These are phyloP conservation scores for Crithidia expoeki DNA, from an alignment of 208 protist species.

Conservation along the genomic window DNA sequence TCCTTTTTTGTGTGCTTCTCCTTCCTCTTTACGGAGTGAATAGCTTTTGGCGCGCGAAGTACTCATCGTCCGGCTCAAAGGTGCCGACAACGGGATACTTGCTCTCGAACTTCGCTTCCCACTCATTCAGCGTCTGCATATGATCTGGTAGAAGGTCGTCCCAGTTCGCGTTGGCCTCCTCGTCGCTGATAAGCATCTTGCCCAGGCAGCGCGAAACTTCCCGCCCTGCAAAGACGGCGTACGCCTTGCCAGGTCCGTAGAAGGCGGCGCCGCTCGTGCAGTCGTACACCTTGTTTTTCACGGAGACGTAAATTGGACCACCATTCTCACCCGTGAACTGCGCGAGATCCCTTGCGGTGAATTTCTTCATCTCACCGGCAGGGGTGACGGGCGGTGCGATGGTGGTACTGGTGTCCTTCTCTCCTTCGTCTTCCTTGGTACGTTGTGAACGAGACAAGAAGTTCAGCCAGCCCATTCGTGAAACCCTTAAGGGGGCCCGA, in stretches of 20 bases:
- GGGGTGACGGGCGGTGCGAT: neutral
- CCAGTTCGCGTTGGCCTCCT: slow-evolving; percentile 82
- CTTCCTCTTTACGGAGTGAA: slow-evolving; percentile 31
- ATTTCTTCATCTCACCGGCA: slow-evolving; percentile 25
- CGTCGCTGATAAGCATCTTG: slow-evolving; percentile 83
- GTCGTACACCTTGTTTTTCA: slow-evolving; percentile 84
- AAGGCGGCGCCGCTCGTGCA: slow-evolving; percentile 66
- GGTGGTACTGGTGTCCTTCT: neutral
- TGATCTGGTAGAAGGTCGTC: slow-evolving; percentile 66
- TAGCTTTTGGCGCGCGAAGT: slow-evolving; percentile 40
- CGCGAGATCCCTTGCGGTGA: slow-evolving; percentile 57
- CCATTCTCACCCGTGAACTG: slow-evolving; percentile 50
- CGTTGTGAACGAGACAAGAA: slow-evolving; percentile 7
- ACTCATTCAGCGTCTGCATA: slow-evolving; percentile 71
- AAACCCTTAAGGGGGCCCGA: neutral
- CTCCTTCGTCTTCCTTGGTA: neutral
- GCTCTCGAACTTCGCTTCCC: slow-evolving; percentile 66
- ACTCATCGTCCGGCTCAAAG: slow-evolving; percentile 54
- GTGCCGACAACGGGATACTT: slow-evolving; percentile 80
- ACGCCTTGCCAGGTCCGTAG: slow-evolving; percentile 77
- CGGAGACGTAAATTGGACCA: slow-evolving; percentile 69
- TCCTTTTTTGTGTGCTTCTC: neutral
- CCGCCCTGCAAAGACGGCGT: slow-evolving; percentile 82
- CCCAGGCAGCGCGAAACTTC: slow-evolving; percentile 77
- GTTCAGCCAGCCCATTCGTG: slow-evolving; percentile 24